Conservation (phyloP, 768 basidiomycete species). For the Rubroboletus pulcherrimus region DNA sequence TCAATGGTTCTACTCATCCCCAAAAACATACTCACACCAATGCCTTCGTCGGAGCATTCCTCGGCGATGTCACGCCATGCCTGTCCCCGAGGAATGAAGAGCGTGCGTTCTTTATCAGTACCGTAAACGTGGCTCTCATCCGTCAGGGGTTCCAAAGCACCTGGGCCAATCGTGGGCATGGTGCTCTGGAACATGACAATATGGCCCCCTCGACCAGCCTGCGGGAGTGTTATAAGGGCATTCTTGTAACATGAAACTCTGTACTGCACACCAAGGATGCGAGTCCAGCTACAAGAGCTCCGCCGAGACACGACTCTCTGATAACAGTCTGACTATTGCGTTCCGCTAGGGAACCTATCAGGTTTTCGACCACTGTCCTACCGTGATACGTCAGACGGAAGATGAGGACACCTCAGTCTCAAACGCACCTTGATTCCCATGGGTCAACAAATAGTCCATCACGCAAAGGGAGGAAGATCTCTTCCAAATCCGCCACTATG, state of each 20-base stretch:
- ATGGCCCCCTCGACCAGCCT: constrained; percentile 76
- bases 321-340: constrained; percentile 50
- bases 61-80: constrained; percentile 83
- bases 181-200: constrained; percentile 67
- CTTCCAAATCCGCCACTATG: constrained; percentile 86
- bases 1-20: constrained; percentile 80
- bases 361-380: constrained; percentile 60
- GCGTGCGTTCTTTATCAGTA: constrained; percentile 78
- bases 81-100: constrained; percentile 77
- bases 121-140: constrained; percentile 70
- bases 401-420: background rate
- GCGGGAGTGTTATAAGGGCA: constrained; percentile 8
- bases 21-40: constrained; percentile 88
- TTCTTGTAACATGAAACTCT: constrained; percentile 11
- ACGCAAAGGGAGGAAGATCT: constrained; percentile 79
- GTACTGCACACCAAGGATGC: constrained; percentile 59
- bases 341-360: constrained; percentile 62
- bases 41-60: constrained; percentile 83
- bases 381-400: constrained; percentile 8
- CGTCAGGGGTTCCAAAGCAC: constrained; percentile 54
- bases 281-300: constrained; percentile 67
- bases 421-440: constrained; percentile 58
- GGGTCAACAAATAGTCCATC: constrained; percentile 77
- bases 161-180: constrained; percentile 67
- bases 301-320: constrained; percentile 68